Conservation (phyloP, 2,329 filamentous ascomycete species). For the Drechslerella dactyloides region DNA sequence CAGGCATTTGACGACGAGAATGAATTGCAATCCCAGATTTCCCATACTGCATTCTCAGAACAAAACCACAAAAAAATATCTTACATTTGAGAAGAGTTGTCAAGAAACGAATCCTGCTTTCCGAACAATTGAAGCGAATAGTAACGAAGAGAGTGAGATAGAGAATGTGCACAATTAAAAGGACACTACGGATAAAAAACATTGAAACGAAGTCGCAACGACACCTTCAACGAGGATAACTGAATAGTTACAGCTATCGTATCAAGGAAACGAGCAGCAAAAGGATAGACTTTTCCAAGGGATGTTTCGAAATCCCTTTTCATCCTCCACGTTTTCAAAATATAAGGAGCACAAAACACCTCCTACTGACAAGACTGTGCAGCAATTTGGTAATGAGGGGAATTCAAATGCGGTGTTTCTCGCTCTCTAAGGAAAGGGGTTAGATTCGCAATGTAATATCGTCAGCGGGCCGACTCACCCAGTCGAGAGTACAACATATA, state of each 20-base stretch:
- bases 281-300: constrained; percentile 18
- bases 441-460: constrained; percentile 55
- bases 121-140: constrained; percentile 6
- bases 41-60: constrained; percentile 32
- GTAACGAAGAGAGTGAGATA: constrained; percentile 24
- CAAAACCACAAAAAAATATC: constrained; percentile 33
- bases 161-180: constrained; percentile 47
- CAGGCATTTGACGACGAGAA: no score
- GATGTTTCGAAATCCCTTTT: not conserved
- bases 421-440: constrained; percentile 67
- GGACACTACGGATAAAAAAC: constrained; percentile 16
- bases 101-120: constrained; percentile 10
- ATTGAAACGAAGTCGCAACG: not conserved
- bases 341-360: not conserved
- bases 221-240: not conserved
- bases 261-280: constrained; percentile 5
- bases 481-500: constrained; percentile 99
- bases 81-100: constrained; percentile 38
- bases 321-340: constrained; percentile 6
- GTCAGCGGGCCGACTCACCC: constrained; percentile 66
- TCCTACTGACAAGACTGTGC: not conserved
- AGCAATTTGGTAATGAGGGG: not conserved
- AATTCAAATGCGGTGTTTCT: constrained; percentile 73
- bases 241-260: not conserved
- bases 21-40: constrained; percentile 21